phyloP scores from a whole-genome alignment of 1,139 yeast species.

The Kurtzmaniella quercitrusa region DNA sequence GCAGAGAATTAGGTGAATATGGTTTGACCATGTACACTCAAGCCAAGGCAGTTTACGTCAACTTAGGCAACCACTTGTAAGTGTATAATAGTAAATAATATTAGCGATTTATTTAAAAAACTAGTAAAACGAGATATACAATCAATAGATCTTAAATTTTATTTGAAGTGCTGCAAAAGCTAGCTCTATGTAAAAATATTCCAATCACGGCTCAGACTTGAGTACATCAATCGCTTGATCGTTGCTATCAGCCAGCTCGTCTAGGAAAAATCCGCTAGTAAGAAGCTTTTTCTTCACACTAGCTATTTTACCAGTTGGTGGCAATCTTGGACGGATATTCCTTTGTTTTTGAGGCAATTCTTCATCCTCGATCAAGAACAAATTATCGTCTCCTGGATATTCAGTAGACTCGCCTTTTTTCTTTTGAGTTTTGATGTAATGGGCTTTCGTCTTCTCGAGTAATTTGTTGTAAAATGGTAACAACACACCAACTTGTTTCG shows the following conservation, averaged over 20 bases:
- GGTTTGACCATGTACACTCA: constrained; percentile 77
- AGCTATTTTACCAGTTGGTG: constrained; percentile 89
- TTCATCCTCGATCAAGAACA: constrained; percentile 67
- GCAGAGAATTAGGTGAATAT: constrained; percentile 83
- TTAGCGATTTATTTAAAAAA: neutral
- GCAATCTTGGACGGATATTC: constrained; percentile 77
- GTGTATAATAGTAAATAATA: neutral
- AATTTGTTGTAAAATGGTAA: constrained; percentile 54
- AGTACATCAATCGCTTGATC: neutral
- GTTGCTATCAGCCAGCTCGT: constrained; percentile 19
- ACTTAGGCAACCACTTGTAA: constrained; percentile 38
- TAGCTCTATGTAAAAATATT: too few relatives aligned
- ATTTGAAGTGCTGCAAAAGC: too few relatives aligned
- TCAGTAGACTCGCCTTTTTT: constrained; percentile 50
- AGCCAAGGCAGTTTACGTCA: constrained; percentile 75
- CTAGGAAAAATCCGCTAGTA: constrained; percentile 46
- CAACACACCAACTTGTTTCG: constrained; percentile 54
- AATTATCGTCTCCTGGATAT: constrained; percentile 36
- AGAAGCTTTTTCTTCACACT: constrained; percentile 62
- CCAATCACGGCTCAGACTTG: constrained; percentile 1
- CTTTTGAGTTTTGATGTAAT: constrained; percentile 47
- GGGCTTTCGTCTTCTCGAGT: constrained; percentile 49
- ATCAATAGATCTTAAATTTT: too few relatives aligned
- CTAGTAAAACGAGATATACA: too few relatives aligned
- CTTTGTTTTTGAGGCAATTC: constrained; percentile 78